A percentile compares a stretch with the other conserved stretches of the same genome.
Evolutionary conservation across 2,329 filamentous ascomycete species (phyloP).

Genomic region (Dactylellina drechsleri): DNA sequence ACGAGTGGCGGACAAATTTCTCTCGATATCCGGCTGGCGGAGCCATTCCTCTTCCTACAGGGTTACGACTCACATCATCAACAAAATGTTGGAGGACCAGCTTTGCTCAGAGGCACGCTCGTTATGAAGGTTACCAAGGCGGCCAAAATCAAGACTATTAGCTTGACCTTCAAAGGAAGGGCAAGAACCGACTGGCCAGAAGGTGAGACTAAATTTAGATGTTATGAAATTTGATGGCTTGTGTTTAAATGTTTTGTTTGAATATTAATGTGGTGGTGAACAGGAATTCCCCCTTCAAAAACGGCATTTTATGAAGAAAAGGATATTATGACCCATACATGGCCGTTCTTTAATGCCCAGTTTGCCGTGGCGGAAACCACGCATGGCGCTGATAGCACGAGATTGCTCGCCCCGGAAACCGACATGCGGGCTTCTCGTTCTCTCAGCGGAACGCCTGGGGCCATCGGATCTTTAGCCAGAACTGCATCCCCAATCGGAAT

Average conservation of each 20-base stretch:
- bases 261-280: constrained; percentile 22
- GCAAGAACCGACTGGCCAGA: constrained; percentile 96
- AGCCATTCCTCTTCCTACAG: constrained; percentile 81
- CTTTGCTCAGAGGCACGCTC: constrained; percentile 84
- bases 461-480: constrained; percentile 56
- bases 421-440: constrained; percentile 58
- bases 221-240: constrained; percentile 9
- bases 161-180: constrained; percentile 83
- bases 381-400: constrained; percentile 72
- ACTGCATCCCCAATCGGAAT: constrained; percentile 57
- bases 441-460: constrained; percentile 63
- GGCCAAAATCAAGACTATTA: constrained; percentile 90
- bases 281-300: constrained; percentile 86
- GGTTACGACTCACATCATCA: constrained; percentile 75
- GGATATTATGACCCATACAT: constrained; percentile 84
- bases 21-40: constrained; percentile 78
- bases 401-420: constrained; percentile 65
- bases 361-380: constrained; percentile 70
- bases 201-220: constrained; percentile 64
- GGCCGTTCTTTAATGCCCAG: constrained; percentile 90
- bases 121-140: constrained; percentile 85
- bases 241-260: background rate
- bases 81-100: constrained; percentile 72
- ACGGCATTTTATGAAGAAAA: constrained; percentile 84
- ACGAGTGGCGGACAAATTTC: constrained; percentile 74